Base-by-base conservation (phyloP, 1,139 yeast genomes). In the Debaryomyces sp. region DNA sequence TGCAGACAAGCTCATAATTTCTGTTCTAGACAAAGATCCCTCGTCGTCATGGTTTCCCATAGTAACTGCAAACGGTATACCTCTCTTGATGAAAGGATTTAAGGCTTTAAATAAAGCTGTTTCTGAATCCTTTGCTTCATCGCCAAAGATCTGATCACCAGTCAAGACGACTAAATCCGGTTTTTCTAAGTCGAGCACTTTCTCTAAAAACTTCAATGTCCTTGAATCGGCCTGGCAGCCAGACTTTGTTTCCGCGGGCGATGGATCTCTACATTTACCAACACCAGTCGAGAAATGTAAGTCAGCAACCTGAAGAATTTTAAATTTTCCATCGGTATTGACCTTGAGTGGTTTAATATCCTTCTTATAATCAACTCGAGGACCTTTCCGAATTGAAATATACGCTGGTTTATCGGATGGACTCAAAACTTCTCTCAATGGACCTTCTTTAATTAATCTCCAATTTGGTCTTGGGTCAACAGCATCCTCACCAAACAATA, bases 101-200 rank as follows among this genome's bases (percentile, higher is more conserved):
- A 88, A 75, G 0, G 87, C 94, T 63, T 92, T 92, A 54, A 86
- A 75, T 17, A 90, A 58, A 0, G 96, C 84, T 0, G 96, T 82
- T 60, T 86, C 88, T 0, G 96, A 77, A 62, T 92, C 97, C 1
- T 87, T 89, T 0, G 89, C 75, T 8, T 73, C 75, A 18, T 79
- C 80, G 1, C 94, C 94, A 69, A 82, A 84, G 1, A 89, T 75
- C 63, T 88, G 96, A 67, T 92, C 97, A 10, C 98, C 98, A 0
- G 96, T 84, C 50, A 89, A 68, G 0, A 90, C 91, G 1, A 89
- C 94, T 41, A 90, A 66, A 60, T 91, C 89, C 0, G 97, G 97
- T 33, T 77, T 66, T 61, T 92, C 97, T 0, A 73, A 50, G 53
- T 87, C 92, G 46, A 92, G 68, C 0, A 88, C 85, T 29, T 68